Evolutionary conservation across 2,329 filamentous ascomycete genomes (phyloP).

Genomic region (Monosporascus sp.): DNA sequence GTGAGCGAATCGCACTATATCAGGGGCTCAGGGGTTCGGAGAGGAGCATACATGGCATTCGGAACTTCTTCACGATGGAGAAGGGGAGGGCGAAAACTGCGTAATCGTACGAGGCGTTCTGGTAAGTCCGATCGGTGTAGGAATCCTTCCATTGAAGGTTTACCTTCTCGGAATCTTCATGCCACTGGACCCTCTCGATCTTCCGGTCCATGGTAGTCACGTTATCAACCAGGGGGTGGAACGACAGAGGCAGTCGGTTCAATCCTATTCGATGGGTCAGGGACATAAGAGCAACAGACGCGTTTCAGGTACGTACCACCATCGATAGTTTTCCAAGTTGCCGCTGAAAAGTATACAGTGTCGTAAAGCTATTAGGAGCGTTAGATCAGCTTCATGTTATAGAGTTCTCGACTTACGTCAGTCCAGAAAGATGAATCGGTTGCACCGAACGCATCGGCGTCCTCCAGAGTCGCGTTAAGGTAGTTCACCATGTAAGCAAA

Average conservation of each 20-base stretch:
- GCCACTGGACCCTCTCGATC: conserved; percentile 52
- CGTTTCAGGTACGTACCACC: conserved; percentile 26
- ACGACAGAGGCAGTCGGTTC: conserved; percentile 55
- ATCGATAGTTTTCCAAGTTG: conserved; percentile 61
- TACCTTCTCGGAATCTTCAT: conserved; percentile 46
- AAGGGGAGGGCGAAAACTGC: conserved; percentile 63
- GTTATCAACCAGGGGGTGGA: conserved; percentile 56
- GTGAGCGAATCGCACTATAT: background rate
- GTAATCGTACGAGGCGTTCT: conserved; percentile 58
- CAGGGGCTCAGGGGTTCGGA: background rate
- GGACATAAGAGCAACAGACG: background rate
- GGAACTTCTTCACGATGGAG: conserved; percentile 58
- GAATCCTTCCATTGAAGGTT: conserved; percentile 52
- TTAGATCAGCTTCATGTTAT: conserved; percentile 4
- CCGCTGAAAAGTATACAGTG: conserved; percentile 54
- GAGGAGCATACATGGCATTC: conserved; percentile 37
- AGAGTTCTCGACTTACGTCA: conserved; percentile 21
- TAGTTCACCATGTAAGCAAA: conserved; percentile 58
- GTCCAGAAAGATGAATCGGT: conserved; percentile 44
- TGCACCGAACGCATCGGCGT: conserved; percentile 44
- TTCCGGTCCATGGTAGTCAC: conserved; percentile 52
- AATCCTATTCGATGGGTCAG: conserved; percentile 18
- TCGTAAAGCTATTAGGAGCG: conserved; percentile 40
- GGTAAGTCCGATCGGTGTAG: conserved; percentile 31
- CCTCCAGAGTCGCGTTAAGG: conserved; percentile 48